These are phyloP conservation scores for Rhododendron simsii DNA, from an alignment of 148 eudicot species.

Conservation along the genomic window DNA sequence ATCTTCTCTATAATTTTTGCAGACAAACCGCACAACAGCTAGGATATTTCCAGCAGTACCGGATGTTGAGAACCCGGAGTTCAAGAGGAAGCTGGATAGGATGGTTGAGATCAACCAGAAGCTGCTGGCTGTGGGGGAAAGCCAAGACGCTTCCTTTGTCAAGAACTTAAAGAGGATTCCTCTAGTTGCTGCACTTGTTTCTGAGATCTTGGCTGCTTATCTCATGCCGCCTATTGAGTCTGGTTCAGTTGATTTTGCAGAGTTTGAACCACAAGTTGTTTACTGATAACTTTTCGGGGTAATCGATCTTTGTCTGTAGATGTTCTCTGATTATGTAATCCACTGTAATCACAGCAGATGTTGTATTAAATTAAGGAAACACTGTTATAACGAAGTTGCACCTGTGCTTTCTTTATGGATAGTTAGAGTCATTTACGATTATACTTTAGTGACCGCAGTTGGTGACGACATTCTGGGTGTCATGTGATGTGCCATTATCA, in stretches of 20 bases:
- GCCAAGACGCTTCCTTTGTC: constrained; percentile 56
- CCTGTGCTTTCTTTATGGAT: background rate
- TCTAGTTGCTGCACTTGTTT: constrained; percentile 69
- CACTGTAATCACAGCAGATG: background rate
- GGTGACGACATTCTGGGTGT: background rate
- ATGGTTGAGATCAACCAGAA: constrained; percentile 79
- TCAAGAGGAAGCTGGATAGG: constrained; percentile 88
- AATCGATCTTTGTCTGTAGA: background rate
- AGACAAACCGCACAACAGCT: constrained; percentile 99
- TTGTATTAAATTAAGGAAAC: background rate
- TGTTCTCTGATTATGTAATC: background rate
- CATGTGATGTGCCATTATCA: background rate
- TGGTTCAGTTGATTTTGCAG: constrained; percentile 93
- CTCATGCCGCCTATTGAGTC: constrained; percentile 97
- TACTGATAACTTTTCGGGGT: constrained; percentile 31
- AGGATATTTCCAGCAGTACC: constrained; percentile 97
- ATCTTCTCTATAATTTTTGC: constrained; percentile 6
- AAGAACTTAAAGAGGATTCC: constrained; percentile 96
- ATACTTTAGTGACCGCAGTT: background rate
- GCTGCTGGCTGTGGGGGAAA: constrained; percentile 55
- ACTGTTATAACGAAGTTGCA: background rate
- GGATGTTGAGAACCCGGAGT: constrained; percentile 98
- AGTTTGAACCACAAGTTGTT: constrained; percentile 90
- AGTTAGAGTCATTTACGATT: background rate
- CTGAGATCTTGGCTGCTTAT: constrained; percentile 86